These are phyloP conservation scores for Chaetoscypha palmicola DNA, from an alignment of 2,329 filamentous ascomycete species.

Conservation along the genomic window DNA sequence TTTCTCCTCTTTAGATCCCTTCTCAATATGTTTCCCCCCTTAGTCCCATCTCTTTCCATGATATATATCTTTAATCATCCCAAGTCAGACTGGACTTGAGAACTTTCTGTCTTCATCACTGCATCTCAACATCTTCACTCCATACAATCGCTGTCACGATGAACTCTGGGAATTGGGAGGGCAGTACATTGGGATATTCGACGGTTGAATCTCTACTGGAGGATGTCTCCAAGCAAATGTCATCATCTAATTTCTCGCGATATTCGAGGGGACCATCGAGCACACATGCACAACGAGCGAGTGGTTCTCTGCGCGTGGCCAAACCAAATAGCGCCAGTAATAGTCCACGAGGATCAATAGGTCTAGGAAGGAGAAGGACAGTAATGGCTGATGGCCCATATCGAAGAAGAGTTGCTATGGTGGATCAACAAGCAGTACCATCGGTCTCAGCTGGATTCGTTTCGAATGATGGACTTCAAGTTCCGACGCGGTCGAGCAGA, in stretches of 20 bases:
- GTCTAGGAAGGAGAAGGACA: constrained; percentile 48
- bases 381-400: constrained; percentile 42
- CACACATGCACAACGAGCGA: constrained; percentile 36
- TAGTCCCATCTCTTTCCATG: not conserved
- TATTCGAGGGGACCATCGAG: constrained; percentile 44
- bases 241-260: constrained; percentile 40
- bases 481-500: constrained; percentile 37
- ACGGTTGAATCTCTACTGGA: constrained; percentile 41
- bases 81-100: not conserved
- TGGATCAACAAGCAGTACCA: constrained; percentile 39
- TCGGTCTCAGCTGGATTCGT: constrained; percentile 38
- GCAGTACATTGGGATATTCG: constrained; percentile 28
- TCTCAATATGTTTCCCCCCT: constrained; percentile 3
- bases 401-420: constrained; percentile 22
- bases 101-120: not conserved
- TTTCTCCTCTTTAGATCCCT: constrained; percentile 20
- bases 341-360: constrained; percentile 52
- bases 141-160: constrained; percentile 16
- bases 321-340: constrained; percentile 64
- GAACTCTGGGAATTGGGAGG: constrained; percentile 24
- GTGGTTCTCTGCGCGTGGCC: constrained; percentile 49
- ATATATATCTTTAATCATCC: not conserved
- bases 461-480: constrained; percentile 30
- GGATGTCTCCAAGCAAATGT: constrained; percentile 46
- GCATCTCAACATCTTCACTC: constrained; percentile 14